These are phyloP conservation scores for Pyrrhoderma lamaoense DNA, from an alignment of 1,284 basidiomycete genomes.

Conservation along the genomic window DNA sequence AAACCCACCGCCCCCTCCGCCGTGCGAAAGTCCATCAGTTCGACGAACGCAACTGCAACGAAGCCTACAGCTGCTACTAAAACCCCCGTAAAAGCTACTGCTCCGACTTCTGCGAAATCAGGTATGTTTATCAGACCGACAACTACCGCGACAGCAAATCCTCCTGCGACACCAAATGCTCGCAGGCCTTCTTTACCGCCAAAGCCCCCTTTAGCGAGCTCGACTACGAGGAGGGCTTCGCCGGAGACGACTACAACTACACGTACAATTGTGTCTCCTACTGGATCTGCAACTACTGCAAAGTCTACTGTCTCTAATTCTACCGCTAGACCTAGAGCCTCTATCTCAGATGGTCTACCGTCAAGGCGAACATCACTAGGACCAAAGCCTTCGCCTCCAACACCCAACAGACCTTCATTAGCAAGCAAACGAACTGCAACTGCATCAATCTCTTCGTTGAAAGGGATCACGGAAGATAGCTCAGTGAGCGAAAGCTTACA, in stretches of 20 bases:
- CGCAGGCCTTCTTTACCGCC: constrained; percentile 13
- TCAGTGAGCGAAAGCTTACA: constrained; percentile 51
- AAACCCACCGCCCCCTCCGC: constrained; percentile 24
- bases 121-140: constrained; percentile 30
- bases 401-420: constrained; percentile 24
- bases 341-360: constrained; percentile 43
- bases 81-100: constrained; percentile 37
- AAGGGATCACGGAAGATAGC: constrained; percentile 56
- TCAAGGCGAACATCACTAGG: constrained; percentile 25
- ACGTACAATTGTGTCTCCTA: constrained; percentile 43
- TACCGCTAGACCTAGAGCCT: constrained; percentile 43
- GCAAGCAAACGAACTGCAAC: constrained; percentile 32
- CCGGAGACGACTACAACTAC: constrained; percentile 27
- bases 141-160: constrained; percentile 29
- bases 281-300: constrained; percentile 28
- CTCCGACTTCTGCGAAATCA: constrained; percentile 30
- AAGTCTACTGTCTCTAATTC: constrained; percentile 26
- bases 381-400: constrained; percentile 26
- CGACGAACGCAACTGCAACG: constrained; percentile 30
- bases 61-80: constrained; percentile 30
- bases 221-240: constrained; percentile 23
- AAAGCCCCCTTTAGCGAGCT: constrained; percentile 21
- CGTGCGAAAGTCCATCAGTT: constrained; percentile 44
- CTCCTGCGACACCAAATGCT: constrained; percentile 6
- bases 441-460: constrained; percentile 62